Conservation (phyloP, 2,329 filamentous ascomycete species). For the Cyclaneusma minus region DNA sequence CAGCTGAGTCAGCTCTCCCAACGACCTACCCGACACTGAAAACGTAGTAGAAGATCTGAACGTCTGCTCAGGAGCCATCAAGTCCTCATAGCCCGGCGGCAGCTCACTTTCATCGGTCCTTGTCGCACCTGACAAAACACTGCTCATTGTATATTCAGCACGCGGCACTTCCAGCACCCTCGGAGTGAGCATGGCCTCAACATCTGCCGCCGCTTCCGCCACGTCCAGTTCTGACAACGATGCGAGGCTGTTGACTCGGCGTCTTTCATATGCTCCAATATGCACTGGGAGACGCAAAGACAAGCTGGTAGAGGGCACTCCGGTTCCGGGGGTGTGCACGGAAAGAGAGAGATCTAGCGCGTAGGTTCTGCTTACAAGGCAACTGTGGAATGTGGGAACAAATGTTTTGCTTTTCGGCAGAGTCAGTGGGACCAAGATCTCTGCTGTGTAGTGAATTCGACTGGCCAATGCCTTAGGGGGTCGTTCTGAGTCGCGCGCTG, state of each 20-base stretch:
- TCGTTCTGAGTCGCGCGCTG: slow-evolving; percentile 7
- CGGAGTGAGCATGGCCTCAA: slow-evolving; percentile 13
- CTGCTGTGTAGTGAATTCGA: slow-evolving; percentile 34
- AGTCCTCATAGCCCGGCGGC: slow-evolving; percentile 16
- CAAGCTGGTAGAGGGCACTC: slow-evolving; percentile 20
- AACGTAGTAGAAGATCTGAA: too few species aligned
- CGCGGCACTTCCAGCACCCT: slow-evolving; percentile 14
- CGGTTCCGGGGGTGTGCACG: slow-evolving; percentile 31
- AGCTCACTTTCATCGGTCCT: slow-evolving; percentile 7
- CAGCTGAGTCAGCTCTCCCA: too few species aligned
- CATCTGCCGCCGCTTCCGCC: slow-evolving; percentile 12
- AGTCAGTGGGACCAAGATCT: slow-evolving; percentile 46
- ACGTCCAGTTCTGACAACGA: too few species aligned
- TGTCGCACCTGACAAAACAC: slow-evolving; percentile 9
- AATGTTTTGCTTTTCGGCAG: slow-evolving; percentile 45
- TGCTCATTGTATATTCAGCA: slow-evolving; percentile 11
- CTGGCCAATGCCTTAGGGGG: background rate
- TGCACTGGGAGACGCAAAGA: slow-evolving; percentile 15
- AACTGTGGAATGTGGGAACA: slow-evolving; percentile 55
- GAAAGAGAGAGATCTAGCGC: slow-evolving; percentile 41
- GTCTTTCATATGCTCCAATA: slow-evolving; percentile 13
- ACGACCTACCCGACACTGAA: too few species aligned
- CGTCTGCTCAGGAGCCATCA: too few species aligned
- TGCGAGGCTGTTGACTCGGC: slow-evolving; percentile 2
- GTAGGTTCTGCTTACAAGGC: slow-evolving; percentile 49